Evolutionary conservation across 305 asterid species (phyloP).

Genomic region (Solanum aculeatissimum): DNA sequence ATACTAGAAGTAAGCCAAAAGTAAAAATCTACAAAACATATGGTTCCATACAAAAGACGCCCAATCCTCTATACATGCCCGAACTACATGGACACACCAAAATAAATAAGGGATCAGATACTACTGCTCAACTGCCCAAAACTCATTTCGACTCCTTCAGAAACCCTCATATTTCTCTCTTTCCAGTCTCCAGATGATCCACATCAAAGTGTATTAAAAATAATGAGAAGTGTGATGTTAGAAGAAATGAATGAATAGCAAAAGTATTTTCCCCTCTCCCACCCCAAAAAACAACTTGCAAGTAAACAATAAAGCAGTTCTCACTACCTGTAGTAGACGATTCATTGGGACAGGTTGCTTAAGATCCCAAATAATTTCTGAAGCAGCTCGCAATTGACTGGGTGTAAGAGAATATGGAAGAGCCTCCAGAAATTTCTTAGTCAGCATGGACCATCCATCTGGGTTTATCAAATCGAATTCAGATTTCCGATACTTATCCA

Average conservation of each 20-base stretch:
- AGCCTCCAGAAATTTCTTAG: conserved; percentile 51
- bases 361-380: conserved; percentile 95
- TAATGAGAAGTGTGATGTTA: background rate
- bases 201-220: background rate
- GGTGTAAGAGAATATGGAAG: conserved; percentile 81
- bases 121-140: background rate
- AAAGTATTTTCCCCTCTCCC: background rate
- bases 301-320: background rate
- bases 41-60: background rate
- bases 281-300: background rate
- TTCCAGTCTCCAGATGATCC: background rate
- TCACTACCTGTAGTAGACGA: conserved; percentile 78
- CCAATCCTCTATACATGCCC: background rate
- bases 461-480: conserved; percentile 32
- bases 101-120: background rate
- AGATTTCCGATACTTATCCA: conserved; percentile 59
- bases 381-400: conserved; percentile 72
- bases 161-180: background rate
- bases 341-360: conserved; percentile 93
- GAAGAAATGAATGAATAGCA: background rate
- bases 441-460: conserved; percentile 71
- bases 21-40: background rate
- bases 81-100: background rate
- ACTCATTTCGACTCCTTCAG: background rate
- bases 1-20: background rate